Conservation (phyloP, 23 red algal genomes). For the Gracilaria caudata region DNA sequence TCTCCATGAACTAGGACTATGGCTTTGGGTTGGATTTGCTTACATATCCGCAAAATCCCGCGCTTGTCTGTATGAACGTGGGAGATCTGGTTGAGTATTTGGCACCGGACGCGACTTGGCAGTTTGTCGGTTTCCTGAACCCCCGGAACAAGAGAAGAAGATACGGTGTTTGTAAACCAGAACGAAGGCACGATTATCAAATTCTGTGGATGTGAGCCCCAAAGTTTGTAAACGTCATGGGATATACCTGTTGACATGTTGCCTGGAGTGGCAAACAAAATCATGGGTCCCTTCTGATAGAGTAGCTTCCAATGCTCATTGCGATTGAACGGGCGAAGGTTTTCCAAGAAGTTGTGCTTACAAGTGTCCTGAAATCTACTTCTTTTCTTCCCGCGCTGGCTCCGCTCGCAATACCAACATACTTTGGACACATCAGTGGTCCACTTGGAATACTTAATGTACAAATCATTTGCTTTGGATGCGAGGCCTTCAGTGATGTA, state of each 20-base stretch:
- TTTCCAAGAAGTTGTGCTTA: conserved; percentile 5
- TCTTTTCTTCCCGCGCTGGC: conserved; percentile 12
- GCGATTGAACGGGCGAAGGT: conserved; percentile 61
- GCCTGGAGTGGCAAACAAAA: conserved; percentile 73
- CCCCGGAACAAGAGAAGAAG: neutral
- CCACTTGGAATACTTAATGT: conserved; percentile 34
- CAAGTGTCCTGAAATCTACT: conserved; percentile 21
- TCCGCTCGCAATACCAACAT: conserved; percentile 19
- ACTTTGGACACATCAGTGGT: neutral
- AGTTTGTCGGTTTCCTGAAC: neutral
- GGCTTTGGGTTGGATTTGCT: conserved; percentile 31
- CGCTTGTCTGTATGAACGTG: conserved; percentile 61
- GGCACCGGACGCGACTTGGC: conserved; percentile 29
- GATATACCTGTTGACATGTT: conserved; percentile 73
- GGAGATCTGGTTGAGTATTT: conserved; percentile 46
- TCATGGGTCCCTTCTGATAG: conserved; percentile 48
- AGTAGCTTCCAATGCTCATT: conserved; percentile 54
- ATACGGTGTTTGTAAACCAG: conserved; percentile 37
- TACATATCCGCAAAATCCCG: conserved; percentile 59
- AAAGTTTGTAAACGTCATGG: conserved; percentile 59
- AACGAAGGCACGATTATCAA: conserved; percentile 59
- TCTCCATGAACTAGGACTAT: conserved; percentile 78
- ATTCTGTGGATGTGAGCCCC: conserved; percentile 48
- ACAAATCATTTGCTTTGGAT: conserved; percentile 37
- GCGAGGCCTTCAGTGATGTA: conserved; percentile 48